A percentile compares a stretch with the other conserved stretches of the same genome.
phyloP scores from a whole-genome alignment of 2,329 filamentous ascomycete genomes.

The Gaeumannomyces sp. region DNA sequence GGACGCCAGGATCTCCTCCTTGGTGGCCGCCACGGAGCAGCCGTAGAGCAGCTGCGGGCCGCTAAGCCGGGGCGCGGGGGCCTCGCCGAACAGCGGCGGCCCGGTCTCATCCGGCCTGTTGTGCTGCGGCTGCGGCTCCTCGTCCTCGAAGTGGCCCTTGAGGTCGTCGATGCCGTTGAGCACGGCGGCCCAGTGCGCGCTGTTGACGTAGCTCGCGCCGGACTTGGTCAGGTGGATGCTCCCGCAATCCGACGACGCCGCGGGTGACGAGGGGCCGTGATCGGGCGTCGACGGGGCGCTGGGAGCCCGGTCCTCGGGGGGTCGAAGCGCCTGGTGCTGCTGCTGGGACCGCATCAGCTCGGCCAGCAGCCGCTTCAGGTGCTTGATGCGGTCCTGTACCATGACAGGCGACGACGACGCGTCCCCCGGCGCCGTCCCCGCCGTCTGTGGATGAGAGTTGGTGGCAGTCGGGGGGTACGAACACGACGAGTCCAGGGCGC shows the following conservation, averaged over 20 bases:
- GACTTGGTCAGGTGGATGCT: slow-evolving; percentile 4
- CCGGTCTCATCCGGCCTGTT: too few relatives aligned
- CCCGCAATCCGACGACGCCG: slow-evolving; percentile 5
- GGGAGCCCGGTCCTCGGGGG: too few relatives aligned
- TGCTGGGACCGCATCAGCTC: too few relatives aligned
- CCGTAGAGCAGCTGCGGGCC: slow-evolving; percentile 9
- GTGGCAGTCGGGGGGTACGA: slow-evolving; percentile 1
- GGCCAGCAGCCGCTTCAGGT: too few relatives aligned
- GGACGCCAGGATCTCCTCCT: slow-evolving; percentile 8
- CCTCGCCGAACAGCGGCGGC: not conserved
- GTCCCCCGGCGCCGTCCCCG: too few relatives aligned
- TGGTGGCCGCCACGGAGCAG: slow-evolving; percentile 7
- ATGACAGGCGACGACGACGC: too few relatives aligned
- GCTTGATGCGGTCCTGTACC: too few relatives aligned
- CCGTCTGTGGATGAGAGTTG: too few relatives aligned
- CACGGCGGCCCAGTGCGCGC: slow-evolving; percentile 10
- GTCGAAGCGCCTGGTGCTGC: too few relatives aligned
- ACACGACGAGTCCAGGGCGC: slow-evolving; percentile 2
- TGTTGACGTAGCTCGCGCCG: slow-evolving; percentile 9
- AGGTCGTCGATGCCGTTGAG: slow-evolving; percentile 9
- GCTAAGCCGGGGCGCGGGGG: not conserved
- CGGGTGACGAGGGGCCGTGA: too few relatives aligned
- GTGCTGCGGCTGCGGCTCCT: not conserved
- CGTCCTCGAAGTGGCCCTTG: slow-evolving; percentile 9
- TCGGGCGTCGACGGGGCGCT: too few relatives aligned